Base-by-base conservation (phyloP, 768 basidiomycete species). In the Kockovaella imperatae region DNA sequence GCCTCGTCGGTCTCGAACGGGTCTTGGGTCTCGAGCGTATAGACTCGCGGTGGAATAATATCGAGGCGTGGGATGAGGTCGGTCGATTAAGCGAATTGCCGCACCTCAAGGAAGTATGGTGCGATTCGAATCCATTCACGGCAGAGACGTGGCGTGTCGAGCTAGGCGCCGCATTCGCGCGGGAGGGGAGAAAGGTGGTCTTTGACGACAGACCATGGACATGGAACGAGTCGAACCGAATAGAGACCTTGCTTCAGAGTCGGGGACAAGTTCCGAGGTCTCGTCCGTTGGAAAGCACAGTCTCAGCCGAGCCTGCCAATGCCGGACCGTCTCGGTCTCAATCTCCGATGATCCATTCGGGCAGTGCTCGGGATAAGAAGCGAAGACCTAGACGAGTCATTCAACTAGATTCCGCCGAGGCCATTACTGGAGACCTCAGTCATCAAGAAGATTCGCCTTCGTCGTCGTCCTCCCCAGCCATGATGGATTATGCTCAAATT, bases 1-100 rank as follows among this genome's bases (percentile, higher is more conserved):
- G 87, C n/a, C 79, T 97, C 45, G 90, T 88, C 52, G 93, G 93
- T 15, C 77, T 97, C 5, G 93, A 97, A 70, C 81, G 90, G n/a
- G 77, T 96, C 0, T 74, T 78, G 48, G 84, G 81, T 2, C 78
- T 97, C 10, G 83, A 91, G 65, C 79, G 86, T 29, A 77, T 95
- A 24, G 91, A 97, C 69, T 74, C 96, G 14, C 79, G 88, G 5
- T 68, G 75, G 45, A 96, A 97, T 56, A 73, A 79, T 45, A 73
- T 97, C 29, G 80, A 83, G 41, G 93, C 96, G 57, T 80, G 79
- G 39, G 81, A 80, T 8, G 93, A 97, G 69, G 75, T 97, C 7
- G 85, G 87, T 6, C 76, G 93, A 25, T 74, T 97, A 20, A 80
- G 86, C 0, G 75, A 79, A 5, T 75, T 96, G 30, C 87, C 89